phyloP scores from a whole-genome alignment of 768 basidiomycete species.

The Mycena capillaripes region DNA sequence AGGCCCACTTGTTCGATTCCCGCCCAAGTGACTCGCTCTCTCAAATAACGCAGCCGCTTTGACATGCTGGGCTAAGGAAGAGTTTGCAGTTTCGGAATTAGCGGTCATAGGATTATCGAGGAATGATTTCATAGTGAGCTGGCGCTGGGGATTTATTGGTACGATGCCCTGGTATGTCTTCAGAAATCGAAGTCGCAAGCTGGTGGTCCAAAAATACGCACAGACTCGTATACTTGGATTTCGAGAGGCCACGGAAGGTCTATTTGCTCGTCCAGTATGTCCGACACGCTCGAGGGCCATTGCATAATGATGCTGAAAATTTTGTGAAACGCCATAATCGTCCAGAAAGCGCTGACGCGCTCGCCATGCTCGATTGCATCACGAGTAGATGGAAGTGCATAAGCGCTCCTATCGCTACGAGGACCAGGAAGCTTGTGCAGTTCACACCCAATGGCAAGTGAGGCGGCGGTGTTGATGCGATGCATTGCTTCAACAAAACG shows the following conservation, averaged over 20 bases:
- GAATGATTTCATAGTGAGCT: slow-evolving; percentile 32
- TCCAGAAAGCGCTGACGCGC: slow-evolving; percentile 56
- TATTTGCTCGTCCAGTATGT: slow-evolving; percentile 44
- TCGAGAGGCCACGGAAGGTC: slow-evolving; percentile 57
- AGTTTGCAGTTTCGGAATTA: slow-evolving; percentile 17
- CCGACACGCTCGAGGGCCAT: slow-evolving; percentile 45
- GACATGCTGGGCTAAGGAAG: slow-evolving; percentile 9
- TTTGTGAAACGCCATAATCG: slow-evolving; percentile 50
- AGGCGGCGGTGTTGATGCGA: slow-evolving; percentile 35
- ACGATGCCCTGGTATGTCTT: slow-evolving; percentile 34
- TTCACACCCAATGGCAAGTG: slow-evolving; percentile 37
- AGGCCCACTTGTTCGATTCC: slow-evolving; percentile 36
- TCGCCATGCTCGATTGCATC: slow-evolving; percentile 54
- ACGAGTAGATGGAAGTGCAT: slow-evolving; percentile 34
- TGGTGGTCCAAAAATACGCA: too few relatives aligned
- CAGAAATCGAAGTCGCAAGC: neutral
- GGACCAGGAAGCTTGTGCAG: slow-evolving; percentile 27
- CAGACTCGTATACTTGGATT: slow-evolving; percentile 35
- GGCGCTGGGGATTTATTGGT: slow-evolving; percentile 11
- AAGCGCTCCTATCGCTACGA: neutral
- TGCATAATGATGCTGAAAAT: slow-evolving; percentile 46
- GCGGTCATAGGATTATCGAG: slow-evolving; percentile 26
- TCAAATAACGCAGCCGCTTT: slow-evolving; percentile 42
- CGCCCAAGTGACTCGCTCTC: slow-evolving; percentile 40
- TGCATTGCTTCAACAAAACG: slow-evolving; percentile 39